Conservation (phyloP, 192 early-diverging fungal species). For the Entomortierella beljakovae region DNA sequence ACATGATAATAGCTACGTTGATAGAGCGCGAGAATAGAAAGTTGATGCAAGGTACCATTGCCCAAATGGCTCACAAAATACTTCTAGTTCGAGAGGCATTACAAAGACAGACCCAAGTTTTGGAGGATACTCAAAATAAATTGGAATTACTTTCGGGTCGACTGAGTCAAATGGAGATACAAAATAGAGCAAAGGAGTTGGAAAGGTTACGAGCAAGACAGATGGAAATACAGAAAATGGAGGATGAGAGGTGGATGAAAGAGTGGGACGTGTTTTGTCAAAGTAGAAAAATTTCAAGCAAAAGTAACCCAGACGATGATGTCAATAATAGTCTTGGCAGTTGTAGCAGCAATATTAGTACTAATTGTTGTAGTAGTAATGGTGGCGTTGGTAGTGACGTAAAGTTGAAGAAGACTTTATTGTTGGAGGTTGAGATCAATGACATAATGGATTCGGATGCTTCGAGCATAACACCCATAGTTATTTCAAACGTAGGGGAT, state of each 20-base stretch:
- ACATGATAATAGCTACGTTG: conserved; percentile 8
- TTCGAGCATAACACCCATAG: no score
- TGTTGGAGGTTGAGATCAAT: no score
- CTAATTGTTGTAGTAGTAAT: not conserved
- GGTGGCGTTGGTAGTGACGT: no score
- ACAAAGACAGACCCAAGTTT: conserved; percentile 20
- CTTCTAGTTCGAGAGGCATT: conserved; percentile 27
- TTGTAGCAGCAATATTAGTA: not conserved
- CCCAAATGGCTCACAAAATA: conserved; percentile 37
- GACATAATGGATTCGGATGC: no score
- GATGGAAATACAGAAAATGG: conserved; percentile 10
- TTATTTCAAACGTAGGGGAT: no score
- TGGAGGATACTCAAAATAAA: conserved; percentile 31
- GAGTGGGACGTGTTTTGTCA: conserved; percentile 21
- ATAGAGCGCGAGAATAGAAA: conserved; percentile 39
- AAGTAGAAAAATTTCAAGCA: not conserved
- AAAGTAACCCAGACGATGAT: no score
- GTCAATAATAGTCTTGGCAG: not conserved
- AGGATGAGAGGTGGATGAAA: conserved; percentile 31
- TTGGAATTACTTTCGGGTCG: conserved; percentile 23
- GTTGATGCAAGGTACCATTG: conserved; percentile 2
- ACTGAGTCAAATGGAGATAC: conserved; percentile 30
- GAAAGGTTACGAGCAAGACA: conserved; percentile 7
- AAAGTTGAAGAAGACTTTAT: no score
- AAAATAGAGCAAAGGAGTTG: conserved; percentile 18